These are phyloP conservation scores for Spathaspora girioi DNA, from an alignment of 805 yeast genomes.

Conservation along the genomic window DNA sequence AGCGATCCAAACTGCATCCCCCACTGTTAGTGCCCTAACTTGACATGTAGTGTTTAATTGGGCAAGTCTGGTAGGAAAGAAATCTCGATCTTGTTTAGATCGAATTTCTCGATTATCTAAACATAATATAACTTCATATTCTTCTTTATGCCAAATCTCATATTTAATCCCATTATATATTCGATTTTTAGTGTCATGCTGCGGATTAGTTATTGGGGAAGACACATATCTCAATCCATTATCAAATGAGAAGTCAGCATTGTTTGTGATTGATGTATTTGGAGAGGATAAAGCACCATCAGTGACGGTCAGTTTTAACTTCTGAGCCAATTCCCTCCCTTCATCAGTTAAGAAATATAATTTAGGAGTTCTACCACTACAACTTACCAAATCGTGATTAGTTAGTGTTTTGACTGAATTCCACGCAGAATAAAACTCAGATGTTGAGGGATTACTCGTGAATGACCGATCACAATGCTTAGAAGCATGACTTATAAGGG, in stretches of 20 bases:
- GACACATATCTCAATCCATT: conserved; percentile 27
- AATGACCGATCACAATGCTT: conserved; percentile 58
- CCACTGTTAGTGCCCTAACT: conserved; percentile 63
- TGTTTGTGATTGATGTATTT: neutral
- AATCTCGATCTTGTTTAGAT: conserved; percentile 64
- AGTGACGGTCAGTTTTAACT: conserved; percentile 39
- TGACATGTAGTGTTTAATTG: conserved; percentile 48
- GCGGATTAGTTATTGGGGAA: neutral
- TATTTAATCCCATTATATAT: conserved; percentile 26
- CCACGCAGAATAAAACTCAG: conserved; percentile 76
- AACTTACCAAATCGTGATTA: conserved; percentile 54
- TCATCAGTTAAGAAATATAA: conserved; percentile 63
- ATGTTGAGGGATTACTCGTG: conserved; percentile 53
- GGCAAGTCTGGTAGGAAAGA: conserved; percentile 54
- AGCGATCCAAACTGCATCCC: conserved; percentile 92
- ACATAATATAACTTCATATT: conserved; percentile 57
- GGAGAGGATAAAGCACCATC: conserved; percentile 33
- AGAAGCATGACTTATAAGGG: conserved; percentile 51
- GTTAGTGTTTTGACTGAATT: conserved; percentile 58
- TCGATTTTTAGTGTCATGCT: conserved; percentile 23
- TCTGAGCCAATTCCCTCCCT: conserved; percentile 62
- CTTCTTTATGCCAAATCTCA: conserved; percentile 58
- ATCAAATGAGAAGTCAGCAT: conserved; percentile 27
- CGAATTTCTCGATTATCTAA: conserved; percentile 83
- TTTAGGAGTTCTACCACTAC: conserved; percentile 52